These are phyloP conservation scores for Oenanthe sinensis DNA, from an alignment of 129 eudicot species.

Conservation along the genomic window DNA sequence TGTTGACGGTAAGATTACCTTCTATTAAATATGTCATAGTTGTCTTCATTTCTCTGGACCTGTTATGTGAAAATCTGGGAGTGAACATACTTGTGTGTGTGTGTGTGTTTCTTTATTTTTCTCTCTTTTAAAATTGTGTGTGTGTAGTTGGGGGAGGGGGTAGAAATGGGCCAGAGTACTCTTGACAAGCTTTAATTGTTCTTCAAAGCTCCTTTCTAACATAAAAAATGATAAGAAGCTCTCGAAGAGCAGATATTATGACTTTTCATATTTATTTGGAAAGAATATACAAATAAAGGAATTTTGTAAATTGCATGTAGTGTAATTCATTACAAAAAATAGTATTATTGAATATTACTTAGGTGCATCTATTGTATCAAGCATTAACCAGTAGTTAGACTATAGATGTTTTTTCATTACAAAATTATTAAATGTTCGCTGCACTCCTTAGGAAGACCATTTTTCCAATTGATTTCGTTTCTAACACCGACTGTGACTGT, in stretches of 20 bases:
- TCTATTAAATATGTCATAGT: background rate
- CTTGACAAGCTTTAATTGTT: background rate
- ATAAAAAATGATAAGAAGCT: background rate
- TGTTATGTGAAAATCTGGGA: no score
- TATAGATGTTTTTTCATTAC: background rate
- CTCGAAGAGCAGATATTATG: background rate
- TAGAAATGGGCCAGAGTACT: background rate
- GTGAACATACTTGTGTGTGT: background rate
- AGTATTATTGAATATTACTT: background rate
- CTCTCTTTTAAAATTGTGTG: background rate
- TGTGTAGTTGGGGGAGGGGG: background rate
- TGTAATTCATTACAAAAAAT: background rate
- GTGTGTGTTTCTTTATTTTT: background rate
- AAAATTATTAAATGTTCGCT: background rate
- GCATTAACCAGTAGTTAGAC: background rate
- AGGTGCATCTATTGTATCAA: background rate
- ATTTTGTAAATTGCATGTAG: background rate
- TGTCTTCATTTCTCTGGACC: background rate
- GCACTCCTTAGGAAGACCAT: background rate
- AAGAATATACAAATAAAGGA: background rate
- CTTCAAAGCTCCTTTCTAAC: background rate
- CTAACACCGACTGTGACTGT: background rate
- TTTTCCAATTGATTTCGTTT: background rate
- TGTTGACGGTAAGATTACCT: conserved; percentile 65
- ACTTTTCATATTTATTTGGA: background rate